These are phyloP conservation scores for Yarrowia bubula DNA, from an alignment of 805 yeast species.

Conservation along the genomic window DNA sequence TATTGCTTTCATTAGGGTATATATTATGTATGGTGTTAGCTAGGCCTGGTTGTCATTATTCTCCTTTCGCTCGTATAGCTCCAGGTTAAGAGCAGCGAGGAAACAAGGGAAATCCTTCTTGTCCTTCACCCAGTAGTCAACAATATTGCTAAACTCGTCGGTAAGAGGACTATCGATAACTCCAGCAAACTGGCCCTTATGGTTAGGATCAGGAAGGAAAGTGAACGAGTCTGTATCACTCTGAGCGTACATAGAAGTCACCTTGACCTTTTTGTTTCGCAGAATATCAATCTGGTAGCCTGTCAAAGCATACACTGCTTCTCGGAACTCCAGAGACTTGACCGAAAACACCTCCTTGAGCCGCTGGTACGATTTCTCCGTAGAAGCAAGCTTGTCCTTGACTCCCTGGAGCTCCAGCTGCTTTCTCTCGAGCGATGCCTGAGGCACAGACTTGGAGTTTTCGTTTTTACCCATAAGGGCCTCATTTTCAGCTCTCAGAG, in stretches of 20 bases:
- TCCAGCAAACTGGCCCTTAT: conserved; percentile 50
- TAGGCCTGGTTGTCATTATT: conserved; percentile 4
- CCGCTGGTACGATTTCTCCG: conserved; percentile 32
- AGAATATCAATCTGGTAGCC: conserved; percentile 74
- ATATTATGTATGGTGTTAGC: not conserved
- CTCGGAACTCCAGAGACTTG: conserved; percentile 69
- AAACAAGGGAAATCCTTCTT: conserved; percentile 74
- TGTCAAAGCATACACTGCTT: conserved; percentile 61
- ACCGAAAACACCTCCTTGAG: conserved; percentile 56
- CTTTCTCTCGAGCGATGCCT: conserved; percentile 57
- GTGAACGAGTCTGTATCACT: conserved; percentile 49
- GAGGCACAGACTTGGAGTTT: conserved; percentile 46
- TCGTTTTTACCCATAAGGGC: conserved; percentile 45
- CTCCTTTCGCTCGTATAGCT: conserved; percentile 51
- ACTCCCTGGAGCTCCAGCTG: conserved; percentile 36
- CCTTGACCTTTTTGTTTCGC: conserved; percentile 54
- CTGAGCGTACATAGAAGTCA: conserved; percentile 48
- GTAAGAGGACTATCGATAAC: conserved; percentile 38
- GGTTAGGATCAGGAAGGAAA: conserved; percentile 50
- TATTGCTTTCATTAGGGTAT: not conserved
- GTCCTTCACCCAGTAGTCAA: conserved; percentile 65
- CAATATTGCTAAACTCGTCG: conserved; percentile 49
- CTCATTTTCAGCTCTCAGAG: conserved; percentile 57
- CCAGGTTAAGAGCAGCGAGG: conserved; percentile 68
- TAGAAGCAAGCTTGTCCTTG: conserved; percentile 29